These are phyloP conservation scores for Cystobasidium ongulense DNA, from an alignment of 768 basidiomycete species.

Conservation along the genomic window DNA sequence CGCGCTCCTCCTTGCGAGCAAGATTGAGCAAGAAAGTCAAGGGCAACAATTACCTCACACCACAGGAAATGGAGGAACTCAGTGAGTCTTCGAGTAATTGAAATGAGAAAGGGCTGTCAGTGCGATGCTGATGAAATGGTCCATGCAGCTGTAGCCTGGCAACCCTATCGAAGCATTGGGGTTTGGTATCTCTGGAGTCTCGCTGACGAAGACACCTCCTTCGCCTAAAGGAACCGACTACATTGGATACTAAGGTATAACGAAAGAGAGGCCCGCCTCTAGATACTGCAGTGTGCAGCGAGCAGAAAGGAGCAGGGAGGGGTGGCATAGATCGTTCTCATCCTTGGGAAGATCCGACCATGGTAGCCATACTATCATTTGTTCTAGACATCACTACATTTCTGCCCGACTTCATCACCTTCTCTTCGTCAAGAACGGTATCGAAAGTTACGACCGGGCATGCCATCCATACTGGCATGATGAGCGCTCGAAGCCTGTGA, in stretches of 20 bases:
- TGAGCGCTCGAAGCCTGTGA: background rate
- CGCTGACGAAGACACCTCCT: background rate
- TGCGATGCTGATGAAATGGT: background rate
- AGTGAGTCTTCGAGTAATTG: background rate
- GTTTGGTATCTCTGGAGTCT: constrained; percentile 35
- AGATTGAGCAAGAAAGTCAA: constrained; percentile 41
- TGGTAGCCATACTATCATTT: background rate
- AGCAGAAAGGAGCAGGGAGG: background rate
- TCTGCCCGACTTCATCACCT: background rate
- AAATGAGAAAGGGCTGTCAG: background rate
- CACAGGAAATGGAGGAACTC: constrained; percentile 41
- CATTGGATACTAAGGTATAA: background rate
- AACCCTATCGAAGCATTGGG: constrained; percentile 36
- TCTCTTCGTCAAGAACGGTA: background rate
- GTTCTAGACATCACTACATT: background rate
- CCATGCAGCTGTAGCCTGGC: constrained; percentile 31
- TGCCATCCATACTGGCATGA: background rate
- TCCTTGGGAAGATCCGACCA: background rate
- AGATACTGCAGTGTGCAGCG: background rate
- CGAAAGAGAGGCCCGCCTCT: background rate
- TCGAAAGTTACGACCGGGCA: background rate
- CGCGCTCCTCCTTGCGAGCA: constrained; percentile 18
- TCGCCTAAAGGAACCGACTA: background rate
- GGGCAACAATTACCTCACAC: constrained; percentile 38
- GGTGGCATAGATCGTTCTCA: too few relatives aligned